Evolutionary conservation across 2,329 filamentous ascomycete species (phyloP).

Genomic region (Teratosphaeria epicoccoides): DNA sequence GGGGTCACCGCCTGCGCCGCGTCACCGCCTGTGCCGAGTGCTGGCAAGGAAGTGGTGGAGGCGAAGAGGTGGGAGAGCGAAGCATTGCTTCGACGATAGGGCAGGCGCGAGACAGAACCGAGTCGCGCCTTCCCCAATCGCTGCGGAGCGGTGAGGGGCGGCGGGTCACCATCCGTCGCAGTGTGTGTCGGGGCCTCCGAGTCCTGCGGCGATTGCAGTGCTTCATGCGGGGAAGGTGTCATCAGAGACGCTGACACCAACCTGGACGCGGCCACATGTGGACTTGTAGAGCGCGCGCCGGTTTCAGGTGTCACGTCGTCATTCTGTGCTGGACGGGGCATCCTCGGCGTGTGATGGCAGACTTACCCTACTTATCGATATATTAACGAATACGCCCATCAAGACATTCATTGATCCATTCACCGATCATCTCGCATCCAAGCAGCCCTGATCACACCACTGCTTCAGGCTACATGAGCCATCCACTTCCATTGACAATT

Average conservation of each 20-base stretch:
- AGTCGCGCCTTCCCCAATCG: conserved; percentile 45
- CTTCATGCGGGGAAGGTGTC: conserved; percentile 56
- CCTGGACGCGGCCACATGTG: no score
- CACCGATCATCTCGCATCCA: no score
- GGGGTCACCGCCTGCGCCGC: conserved; percentile 35
- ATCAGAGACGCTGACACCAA: conserved; percentile 34
- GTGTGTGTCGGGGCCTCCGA: conserved; percentile 59
- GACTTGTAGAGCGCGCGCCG: no score
- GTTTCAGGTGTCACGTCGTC: background rate
- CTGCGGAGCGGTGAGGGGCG: conserved; percentile 50
- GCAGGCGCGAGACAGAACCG: conserved; percentile 48
- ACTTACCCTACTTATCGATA: no score
- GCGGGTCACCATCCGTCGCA: no score
- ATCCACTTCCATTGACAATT: no score
- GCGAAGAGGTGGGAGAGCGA: conserved; percentile 44
- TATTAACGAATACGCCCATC: no score
- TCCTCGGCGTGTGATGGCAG: background rate
- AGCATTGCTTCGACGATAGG: conserved; percentile 43
- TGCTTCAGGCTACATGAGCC: no score
- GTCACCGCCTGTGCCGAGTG: conserved; percentile 19
- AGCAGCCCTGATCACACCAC: no score
- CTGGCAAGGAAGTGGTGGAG: conserved; percentile 37
- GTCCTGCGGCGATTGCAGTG: conserved; percentile 57
- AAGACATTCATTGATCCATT: no score
- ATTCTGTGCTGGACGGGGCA: background rate